Base-by-base conservation (phyloP, 495 filamentous ascomycete species). In the Mytilinidion resinicola region DNA sequence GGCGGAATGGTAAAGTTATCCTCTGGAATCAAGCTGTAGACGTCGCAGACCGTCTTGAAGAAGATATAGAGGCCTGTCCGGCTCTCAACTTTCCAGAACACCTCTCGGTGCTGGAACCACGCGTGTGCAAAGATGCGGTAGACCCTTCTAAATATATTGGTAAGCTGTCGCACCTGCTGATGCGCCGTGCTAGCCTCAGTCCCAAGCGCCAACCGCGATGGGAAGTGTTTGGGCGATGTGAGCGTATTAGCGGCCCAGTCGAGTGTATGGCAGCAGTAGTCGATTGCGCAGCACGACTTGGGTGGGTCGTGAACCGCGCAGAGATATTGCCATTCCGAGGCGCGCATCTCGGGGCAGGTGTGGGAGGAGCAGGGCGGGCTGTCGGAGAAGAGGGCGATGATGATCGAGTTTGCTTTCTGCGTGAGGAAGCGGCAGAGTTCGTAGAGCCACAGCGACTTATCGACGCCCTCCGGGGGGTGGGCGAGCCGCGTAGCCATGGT, bases 71-170 rank as follows among this genome's bases (percentile, higher is more conserved):
- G 72, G 9, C 93, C 93, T 47, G 86, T 86, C 68, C 88, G 80
- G 11, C 80, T 80, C 71, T 98, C 95, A n/a, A 96, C 86, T 39
- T 88, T 83, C 91, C 91, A 96, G 68, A 97, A 98, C n/a, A 95
- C 85, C 50, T 83, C 83, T 17, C 90, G 83, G 68, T 98, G 93
- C 70, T 96, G 91, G 71, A 96, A 98, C 93, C 93, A 98, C 10
- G 93, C 93, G 66, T 98, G 93, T 51, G 93, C 95, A 68, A 97
- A 97, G 69, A 98, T 96, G 47, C 93, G 82, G 71, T 98, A 96
- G 51, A 97, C 80, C 8, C 93, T 80, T 52, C 95, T 82, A 73
- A 96, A 96, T 53, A 98, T 91, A 71, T 95, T 96, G 50, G 88
- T 87, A 34, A 98, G 74, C 70, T 95, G 90, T 71, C 91, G 86